A percentile compares a stretch with the other conserved stretches of the same genome.
Conservation (phyloP, 2,329 filamentous ascomycete genomes). For the Blumeria graminis region DNA sequence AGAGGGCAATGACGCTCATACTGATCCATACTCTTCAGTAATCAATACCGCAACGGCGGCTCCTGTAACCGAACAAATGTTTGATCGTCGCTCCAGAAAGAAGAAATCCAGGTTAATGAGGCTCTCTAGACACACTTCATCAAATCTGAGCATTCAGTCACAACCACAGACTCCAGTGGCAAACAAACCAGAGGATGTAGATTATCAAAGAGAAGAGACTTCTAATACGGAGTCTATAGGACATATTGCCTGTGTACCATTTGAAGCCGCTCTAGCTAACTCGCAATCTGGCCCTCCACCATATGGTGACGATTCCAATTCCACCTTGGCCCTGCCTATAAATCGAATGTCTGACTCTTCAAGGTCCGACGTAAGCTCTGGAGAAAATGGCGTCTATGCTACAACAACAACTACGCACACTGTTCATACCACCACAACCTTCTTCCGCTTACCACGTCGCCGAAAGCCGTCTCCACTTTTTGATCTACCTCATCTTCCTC, state of each 20-base stretch:
- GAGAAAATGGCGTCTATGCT: conserved; percentile 35
- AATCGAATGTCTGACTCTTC: conserved; percentile 65
- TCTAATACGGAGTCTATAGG: background rate
- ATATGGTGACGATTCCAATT: conserved; percentile 35
- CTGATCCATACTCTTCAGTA: conserved; percentile 18
- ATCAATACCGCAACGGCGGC: conserved; percentile 76
- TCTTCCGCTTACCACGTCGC: conserved; percentile 60
- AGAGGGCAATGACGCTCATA: background rate
- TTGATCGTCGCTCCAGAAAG: conserved; percentile 23
- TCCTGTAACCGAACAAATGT: conserved; percentile 41
- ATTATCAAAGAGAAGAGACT: background rate
- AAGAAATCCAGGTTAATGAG: conserved; percentile 28
- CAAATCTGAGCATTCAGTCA: conserved; percentile 1
- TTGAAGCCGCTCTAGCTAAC: background rate
- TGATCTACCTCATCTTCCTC: conserved; percentile 69
- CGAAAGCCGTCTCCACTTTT: conserved; percentile 59
- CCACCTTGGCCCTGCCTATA: conserved; percentile 36
- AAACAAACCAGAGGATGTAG: too few relatives aligned
- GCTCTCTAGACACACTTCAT: conserved; percentile 23
- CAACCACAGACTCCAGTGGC: background rate
- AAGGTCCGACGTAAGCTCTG: conserved; percentile 63
- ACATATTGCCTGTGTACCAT: background rate
- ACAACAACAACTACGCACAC: conserved; percentile 38
- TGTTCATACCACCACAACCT: conserved; percentile 38
- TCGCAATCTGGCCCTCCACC: conserved; percentile 26